These are phyloP conservation scores for Stygiomarasmius scandens DNA, from an alignment of 1,284 basidiomycete species.

Conservation along the genomic window DNA sequence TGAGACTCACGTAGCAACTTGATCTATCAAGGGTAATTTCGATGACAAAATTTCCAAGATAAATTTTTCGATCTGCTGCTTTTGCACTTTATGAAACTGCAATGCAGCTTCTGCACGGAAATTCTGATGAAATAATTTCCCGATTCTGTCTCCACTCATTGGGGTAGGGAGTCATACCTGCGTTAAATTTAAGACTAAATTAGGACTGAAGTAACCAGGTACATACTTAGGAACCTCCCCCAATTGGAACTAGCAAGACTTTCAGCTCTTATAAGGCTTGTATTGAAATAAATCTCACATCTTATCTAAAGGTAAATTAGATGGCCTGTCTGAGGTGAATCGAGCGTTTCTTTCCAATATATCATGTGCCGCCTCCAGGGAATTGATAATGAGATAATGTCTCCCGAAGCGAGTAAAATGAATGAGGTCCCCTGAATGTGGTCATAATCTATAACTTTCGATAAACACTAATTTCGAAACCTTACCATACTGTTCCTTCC, in stretches of 20 bases:
- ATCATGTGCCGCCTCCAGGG: constrained; percentile 1
- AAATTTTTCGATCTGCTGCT: constrained; percentile 24
- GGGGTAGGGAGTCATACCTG: constrained; percentile 22
- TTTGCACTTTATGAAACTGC: constrained; percentile 23
- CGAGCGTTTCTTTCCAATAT: constrained; percentile 5
- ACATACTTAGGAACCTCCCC: neutral
- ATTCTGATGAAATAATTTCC: constrained; percentile 31
- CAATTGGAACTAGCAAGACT: too few relatives aligned
- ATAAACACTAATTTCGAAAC: neutral
- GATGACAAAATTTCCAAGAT: too few relatives aligned
- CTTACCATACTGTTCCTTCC: neutral
- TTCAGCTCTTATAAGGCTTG: too few relatives aligned
- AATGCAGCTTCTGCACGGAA: constrained; percentile 24
- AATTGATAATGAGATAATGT: constrained; percentile 6
- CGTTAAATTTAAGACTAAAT: too few relatives aligned
- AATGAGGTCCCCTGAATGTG: neutral
- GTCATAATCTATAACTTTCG: neutral
- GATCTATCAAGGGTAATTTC: too few relatives aligned
- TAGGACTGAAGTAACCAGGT: too few relatives aligned
- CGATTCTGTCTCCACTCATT: constrained; percentile 29
- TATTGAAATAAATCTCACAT: constrained; percentile 2
- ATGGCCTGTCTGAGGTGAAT: constrained; percentile 1
- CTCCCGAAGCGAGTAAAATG: constrained; percentile 4
- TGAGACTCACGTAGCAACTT: too few relatives aligned
- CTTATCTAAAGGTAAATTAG: constrained; percentile 3